Evolutionary conservation across 352 stramenopile genomes (phyloP).

Genomic region (Pseudoperonospora humuli): DNA sequence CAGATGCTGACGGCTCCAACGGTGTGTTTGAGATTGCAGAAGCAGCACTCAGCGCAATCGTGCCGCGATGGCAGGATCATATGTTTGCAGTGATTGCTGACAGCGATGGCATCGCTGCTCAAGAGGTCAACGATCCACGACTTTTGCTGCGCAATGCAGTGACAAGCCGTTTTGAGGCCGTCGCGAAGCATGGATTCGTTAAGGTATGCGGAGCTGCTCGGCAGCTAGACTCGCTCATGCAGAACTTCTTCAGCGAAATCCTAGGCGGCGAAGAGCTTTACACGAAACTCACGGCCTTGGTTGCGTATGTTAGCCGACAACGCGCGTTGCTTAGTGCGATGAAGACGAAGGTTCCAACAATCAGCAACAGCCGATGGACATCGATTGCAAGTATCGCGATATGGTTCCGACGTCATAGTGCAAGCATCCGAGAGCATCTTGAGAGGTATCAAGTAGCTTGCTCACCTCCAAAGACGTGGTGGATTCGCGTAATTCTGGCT

Average conservation of each 20-base stretch:
- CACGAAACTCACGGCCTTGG: conserved; percentile 11
- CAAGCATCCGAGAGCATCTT: conserved; percentile 17
- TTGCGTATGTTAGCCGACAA: conserved; percentile 21
- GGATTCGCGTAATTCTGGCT: conserved; percentile 13
- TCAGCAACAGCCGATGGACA: conserved; percentile 13
- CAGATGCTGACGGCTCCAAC: conserved; percentile 6
- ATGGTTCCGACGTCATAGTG: conserved; percentile 16
- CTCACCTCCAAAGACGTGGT: conserved; percentile 16
- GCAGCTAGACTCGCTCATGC: conserved; percentile 15
- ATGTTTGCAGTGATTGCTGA: conserved; percentile 20
- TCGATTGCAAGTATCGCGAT: conserved; percentile 10
- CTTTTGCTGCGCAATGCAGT: conserved; percentile 16
- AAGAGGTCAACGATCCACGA: conserved; percentile 7
- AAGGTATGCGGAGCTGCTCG: conserved; percentile 10
- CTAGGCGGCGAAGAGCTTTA: conserved; percentile 13
- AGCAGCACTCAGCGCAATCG: conserved; percentile 12
- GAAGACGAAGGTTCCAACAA: conserved; percentile 9
- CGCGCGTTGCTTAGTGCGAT: conserved; percentile 8
- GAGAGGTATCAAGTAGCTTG: conserved; percentile 2
- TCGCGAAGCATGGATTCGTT: conserved; percentile 15
- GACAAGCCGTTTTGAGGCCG: conserved; percentile 15
- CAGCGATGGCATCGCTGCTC: conserved; percentile 9
- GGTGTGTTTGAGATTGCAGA: conserved; percentile 21
- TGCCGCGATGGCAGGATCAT: conserved; percentile 10
- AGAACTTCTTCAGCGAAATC: conserved; percentile 19